phyloP scores from a whole-genome alignment of 2,329 filamentous ascomycete genomes.

The Erysiphe pulchra region DNA sequence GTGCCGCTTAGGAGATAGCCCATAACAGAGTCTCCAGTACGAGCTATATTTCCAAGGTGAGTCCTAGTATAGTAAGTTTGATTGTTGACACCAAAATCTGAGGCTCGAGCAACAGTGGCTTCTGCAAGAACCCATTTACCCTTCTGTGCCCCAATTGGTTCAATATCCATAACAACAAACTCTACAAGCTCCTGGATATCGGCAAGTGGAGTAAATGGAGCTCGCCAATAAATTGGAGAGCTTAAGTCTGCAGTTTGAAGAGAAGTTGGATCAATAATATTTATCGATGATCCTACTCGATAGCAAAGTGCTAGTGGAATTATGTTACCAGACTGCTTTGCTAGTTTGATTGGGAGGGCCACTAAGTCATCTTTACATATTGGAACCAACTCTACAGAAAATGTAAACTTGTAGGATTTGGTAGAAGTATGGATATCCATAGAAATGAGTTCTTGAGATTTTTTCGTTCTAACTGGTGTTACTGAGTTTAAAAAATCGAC shows the following conservation, averaged over 20 bases:
- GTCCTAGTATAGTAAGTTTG: conserved; percentile 74
- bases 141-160: conserved; percentile 45
- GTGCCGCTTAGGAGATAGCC: conserved; percentile 78
- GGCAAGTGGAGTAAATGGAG: conserved; percentile 61
- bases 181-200: conserved; percentile 70
- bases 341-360: conserved; percentile 71
- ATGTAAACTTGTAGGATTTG: conserved; percentile 88
- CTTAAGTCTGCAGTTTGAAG: conserved; percentile 76
- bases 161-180: conserved; percentile 88
- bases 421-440: conserved; percentile 76
- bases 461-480: conserved; percentile 52
- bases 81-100: conserved; percentile 69
- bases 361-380: conserved; percentile 96
- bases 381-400: conserved; percentile 67
- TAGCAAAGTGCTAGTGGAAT: conserved; percentile 66
- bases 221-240: conserved; percentile 66
- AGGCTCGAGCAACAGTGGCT: conserved; percentile 63
- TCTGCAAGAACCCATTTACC: conserved; percentile 72
- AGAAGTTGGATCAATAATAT: conserved; percentile 71
- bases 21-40: conserved; percentile 76
- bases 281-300: conserved; percentile 68
- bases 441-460: conserved; percentile 81
- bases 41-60: conserved; percentile 63
- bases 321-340: conserved; percentile 72
- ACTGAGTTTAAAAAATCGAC: conserved; percentile 74